A percentile compares a stretch with the other conserved stretches of the same genome.
Conservation (phyloP, 352 stramenopile species). For the Globisporangium cylindrosporum region DNA sequence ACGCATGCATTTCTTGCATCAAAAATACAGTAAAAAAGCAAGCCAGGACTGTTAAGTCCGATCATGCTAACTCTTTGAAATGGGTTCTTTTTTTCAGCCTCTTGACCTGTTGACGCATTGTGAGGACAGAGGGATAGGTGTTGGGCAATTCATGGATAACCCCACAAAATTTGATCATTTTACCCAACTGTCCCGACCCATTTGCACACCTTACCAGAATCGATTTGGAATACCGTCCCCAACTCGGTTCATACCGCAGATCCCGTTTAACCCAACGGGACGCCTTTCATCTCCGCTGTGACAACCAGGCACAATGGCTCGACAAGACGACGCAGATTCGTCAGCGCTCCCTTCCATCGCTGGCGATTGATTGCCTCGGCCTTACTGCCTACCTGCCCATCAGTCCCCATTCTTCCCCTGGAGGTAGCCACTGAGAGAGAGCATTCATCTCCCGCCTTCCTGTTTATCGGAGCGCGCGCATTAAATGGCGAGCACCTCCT, state of each 20-base stretch:
- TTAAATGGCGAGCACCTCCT: conserved; percentile 1
- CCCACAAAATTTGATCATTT: too few species aligned
- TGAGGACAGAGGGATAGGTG: too few species aligned
- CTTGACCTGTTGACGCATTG: too few species aligned
- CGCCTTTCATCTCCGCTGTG: neutral
- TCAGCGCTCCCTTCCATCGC: neutral
- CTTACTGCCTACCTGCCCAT: neutral
- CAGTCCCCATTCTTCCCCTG: neutral
- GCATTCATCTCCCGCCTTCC: neutral
- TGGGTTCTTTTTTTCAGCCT: too few species aligned
- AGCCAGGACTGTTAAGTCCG: too few species aligned
- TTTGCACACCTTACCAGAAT: neutral
- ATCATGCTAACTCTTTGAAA: too few species aligned
- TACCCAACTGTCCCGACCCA: neutral
- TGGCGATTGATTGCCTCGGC: neutral
- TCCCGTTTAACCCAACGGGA: neutral
- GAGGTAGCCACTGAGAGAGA: neutral
- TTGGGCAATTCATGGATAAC: too few species aligned
- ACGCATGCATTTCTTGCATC: too few species aligned
- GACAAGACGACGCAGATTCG: neutral
- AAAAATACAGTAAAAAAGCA: too few species aligned
- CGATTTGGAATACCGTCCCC: neutral
- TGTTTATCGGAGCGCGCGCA: neutral
- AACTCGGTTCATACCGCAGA: neutral
- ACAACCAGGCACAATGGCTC: neutral